phyloP scores from a whole-genome alignment of 192 early-diverging fungal species.

The Gonapodya sp. region DNA sequence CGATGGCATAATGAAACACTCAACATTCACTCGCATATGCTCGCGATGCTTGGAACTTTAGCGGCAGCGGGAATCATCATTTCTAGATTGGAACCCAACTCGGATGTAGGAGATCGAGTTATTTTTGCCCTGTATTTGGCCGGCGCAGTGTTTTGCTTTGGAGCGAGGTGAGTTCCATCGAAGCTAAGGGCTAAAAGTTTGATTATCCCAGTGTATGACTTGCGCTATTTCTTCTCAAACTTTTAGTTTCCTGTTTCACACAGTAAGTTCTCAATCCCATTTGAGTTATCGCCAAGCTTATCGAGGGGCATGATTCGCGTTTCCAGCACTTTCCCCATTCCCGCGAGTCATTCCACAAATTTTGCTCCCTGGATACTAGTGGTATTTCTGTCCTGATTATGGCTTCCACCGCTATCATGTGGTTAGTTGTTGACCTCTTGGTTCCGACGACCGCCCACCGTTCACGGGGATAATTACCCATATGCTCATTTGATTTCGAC shows the following conservation, averaged over 20 bases:
- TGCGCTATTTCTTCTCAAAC: not conserved
- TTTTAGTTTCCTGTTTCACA: not conserved
- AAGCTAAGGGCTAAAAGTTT: not conserved
- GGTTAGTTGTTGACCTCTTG: not conserved
- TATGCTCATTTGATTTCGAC: not conserved
- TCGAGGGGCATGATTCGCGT: not conserved
- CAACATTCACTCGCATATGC: not conserved
- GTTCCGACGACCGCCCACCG: not conserved
- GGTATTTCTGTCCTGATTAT: constrained; percentile 2
- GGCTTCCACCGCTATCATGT: not conserved
- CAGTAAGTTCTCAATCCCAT: not conserved
- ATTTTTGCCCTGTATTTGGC: not conserved
- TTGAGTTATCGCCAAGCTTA: too few species aligned
- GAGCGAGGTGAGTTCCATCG: not conserved
- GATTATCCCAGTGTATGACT: not conserved
- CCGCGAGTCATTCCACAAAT: not conserved
- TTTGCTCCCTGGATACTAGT: not conserved
- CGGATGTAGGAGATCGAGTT: not conserved
- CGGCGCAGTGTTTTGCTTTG: not conserved
- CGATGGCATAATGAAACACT: not conserved
- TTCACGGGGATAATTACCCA: too few species aligned
- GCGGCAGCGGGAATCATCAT: not conserved
- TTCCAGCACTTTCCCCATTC: constrained; percentile 5
- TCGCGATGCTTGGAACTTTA: not conserved
- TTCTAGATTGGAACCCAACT: not conserved